Percentiles rank a stretch among this genome's conserved stretches.
Evolutionary conservation across 2,329 filamentous ascomycete genomes (phyloP).

Genomic region (Aspergillus udagawae): DNA sequence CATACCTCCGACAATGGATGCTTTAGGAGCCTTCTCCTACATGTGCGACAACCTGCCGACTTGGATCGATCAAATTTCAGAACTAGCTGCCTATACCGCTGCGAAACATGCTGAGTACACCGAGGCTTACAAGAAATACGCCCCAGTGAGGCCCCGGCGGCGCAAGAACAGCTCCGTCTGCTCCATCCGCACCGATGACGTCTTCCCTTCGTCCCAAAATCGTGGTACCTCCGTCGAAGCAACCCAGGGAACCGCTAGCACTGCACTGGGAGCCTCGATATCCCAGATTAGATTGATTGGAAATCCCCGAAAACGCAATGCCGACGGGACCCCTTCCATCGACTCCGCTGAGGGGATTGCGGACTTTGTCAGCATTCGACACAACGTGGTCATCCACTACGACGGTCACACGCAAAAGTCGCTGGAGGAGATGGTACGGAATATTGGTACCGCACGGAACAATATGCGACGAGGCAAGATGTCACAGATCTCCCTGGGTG

Average conservation of each 20-base stretch:
- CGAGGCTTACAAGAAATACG: conserved; percentile 38
- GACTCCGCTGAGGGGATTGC: conserved; percentile 27
- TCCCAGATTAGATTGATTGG: conserved; percentile 12
- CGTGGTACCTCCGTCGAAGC: background rate
- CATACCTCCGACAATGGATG: conserved; percentile 32
- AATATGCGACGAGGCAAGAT: conserved; percentile 82
- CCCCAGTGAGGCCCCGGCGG: conserved; percentile 27
- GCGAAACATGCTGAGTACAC: conserved; percentile 41
- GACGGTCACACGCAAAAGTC: conserved; percentile 80
- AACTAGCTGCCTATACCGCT: conserved; percentile 38
- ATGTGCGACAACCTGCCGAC: conserved; percentile 42
- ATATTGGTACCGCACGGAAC: conserved; percentile 75
- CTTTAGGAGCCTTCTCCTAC: conserved; percentile 42
- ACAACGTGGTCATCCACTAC: conserved; percentile 85
- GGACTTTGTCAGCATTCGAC: conserved; percentile 63
- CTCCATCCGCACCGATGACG: conserved; percentile 36
- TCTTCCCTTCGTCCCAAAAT: conserved; percentile 1
- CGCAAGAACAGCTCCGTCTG: conserved; percentile 42
- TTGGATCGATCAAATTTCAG: conserved; percentile 43
- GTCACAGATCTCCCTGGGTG: conserved; percentile 26
- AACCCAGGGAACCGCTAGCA: background rate
- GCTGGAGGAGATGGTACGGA: conserved; percentile 78
- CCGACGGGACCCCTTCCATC: conserved; percentile 30
- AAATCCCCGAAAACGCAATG: conserved; percentile 33
- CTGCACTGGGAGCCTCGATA: conserved; percentile 3